Evolutionary conservation across 1,284 basidiomycete species (phyloP).

Genomic region (Puccinia hordei): DNA sequence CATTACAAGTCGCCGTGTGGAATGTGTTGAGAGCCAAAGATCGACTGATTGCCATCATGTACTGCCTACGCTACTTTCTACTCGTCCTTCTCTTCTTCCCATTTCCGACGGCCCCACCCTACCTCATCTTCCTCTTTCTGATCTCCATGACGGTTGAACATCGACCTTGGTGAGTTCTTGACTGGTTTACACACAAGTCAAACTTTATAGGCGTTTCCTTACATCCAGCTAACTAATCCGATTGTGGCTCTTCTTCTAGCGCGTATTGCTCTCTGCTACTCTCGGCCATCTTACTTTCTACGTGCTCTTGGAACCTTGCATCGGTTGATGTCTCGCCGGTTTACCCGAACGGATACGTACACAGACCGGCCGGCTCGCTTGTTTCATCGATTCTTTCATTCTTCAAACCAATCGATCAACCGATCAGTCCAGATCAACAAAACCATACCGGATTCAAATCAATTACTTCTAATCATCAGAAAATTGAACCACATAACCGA

Average conservation of each 20-base stretch:
- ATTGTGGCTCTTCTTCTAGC: conserved; percentile 7
- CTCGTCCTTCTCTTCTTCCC: conserved; percentile 45
- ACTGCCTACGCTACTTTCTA: conserved; percentile 47
- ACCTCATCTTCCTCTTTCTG: conserved; percentile 39
- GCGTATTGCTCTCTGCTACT: conserved; percentile 49
- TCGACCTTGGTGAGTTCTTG: conserved; percentile 44
- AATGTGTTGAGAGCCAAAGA: no score
- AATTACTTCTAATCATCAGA: not conserved
- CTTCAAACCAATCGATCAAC: conserved; percentile 3
- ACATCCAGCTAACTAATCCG: not conserved
- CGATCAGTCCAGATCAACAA: not conserved
- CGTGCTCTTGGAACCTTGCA: conserved; percentile 51
- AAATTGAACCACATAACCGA: not conserved
- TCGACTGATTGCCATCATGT: conserved; percentile 46
- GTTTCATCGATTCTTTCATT: conserved; percentile 19
- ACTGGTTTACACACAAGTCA: not conserved
- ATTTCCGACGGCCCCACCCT: conserved; percentile 46
- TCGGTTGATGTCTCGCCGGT: conserved; percentile 39
- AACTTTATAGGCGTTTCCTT: no score
- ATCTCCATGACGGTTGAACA: conserved; percentile 47
- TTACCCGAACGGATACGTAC: not conserved
- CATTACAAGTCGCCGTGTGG: no score
- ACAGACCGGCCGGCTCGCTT: not conserved
- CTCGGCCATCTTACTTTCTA: conserved; percentile 48
- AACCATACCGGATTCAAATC: conserved; percentile 28